A percentile compares a stretch with the other conserved stretches of the same genome.
phyloP scores from a whole-genome alignment of 345 rosid species.

The Psidium guajava region DNA sequence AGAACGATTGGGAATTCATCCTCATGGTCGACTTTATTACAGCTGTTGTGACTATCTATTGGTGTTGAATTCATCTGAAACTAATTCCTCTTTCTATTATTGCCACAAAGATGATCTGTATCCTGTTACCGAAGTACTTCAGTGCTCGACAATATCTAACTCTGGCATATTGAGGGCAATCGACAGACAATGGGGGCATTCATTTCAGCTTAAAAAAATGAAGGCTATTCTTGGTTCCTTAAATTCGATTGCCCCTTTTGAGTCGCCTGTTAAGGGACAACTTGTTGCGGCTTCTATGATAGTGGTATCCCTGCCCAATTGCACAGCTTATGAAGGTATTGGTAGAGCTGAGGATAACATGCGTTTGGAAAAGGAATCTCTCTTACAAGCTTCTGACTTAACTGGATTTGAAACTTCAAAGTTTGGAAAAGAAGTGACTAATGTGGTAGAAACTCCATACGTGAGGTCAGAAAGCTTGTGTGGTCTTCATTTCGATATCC shows the following conservation, averaged over 20 bases:
- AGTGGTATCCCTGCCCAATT: conserved; percentile 6
- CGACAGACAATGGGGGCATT: conserved; percentile 47
- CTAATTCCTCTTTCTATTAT: conserved; percentile 35
- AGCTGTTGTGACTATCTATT: conserved; percentile 78
- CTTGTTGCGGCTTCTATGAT: conserved; percentile 12
- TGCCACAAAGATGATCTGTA: conserved; percentile 54
- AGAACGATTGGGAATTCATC: conserved; percentile 71
- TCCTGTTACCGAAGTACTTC: conserved; percentile 50
- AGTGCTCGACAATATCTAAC: conserved; percentile 37
- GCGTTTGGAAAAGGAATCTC: conserved; percentile 22
- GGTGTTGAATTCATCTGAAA: conserved; percentile 69
- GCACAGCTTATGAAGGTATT: conserved; percentile 10
- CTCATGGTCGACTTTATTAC: conserved; percentile 58
- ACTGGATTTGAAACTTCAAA: conserved; percentile 11
- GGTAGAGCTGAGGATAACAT: conserved; percentile 18
- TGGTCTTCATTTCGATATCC: too few relatives aligned
- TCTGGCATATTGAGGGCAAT: conserved; percentile 47
- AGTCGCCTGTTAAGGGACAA: conserved; percentile 15
- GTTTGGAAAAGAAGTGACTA: conserved; percentile 16
- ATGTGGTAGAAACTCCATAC: conserved; percentile 23
- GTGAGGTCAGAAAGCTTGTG: conserved; percentile 26
- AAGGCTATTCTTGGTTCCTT: conserved; percentile 22
- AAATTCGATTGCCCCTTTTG: conserved; percentile 15
- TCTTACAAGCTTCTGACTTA: conserved; percentile 24
- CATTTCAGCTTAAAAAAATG: conserved; percentile 21